A percentile compares a stretch with the other conserved stretches of the same genome.
phyloP scores from a whole-genome alignment of 352 stramenopile species.

The Phytophthora cactorum region DNA sequence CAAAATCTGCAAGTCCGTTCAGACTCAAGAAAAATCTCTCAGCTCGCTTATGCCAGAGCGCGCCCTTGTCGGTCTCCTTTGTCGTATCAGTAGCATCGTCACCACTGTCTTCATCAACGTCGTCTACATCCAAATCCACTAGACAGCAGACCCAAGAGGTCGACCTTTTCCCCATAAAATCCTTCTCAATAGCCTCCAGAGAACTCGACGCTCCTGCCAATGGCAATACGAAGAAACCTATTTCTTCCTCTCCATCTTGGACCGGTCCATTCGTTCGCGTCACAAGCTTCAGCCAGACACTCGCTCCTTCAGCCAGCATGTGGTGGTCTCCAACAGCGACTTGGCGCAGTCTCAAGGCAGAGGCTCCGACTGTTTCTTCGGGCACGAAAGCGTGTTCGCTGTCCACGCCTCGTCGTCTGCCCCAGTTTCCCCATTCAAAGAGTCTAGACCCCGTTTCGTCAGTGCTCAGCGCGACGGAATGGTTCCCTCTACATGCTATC shows the following conservation, averaged over 20 bases:
- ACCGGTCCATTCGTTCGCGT: conserved; percentile 14
- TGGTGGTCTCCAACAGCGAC: conserved; percentile 63
- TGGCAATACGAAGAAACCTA: conserved; percentile 34
- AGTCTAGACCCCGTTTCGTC: conserved; percentile 37
- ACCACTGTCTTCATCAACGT: conserved; percentile 44
- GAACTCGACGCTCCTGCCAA: conserved; percentile 32
- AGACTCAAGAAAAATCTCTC: conserved; percentile 23
- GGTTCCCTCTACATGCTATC: conserved; percentile 64
- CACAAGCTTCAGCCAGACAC: conserved; percentile 61
- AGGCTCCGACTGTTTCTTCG: conserved; percentile 34
- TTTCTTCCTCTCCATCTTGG: conserved; percentile 22
- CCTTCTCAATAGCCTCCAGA: conserved; percentile 29
- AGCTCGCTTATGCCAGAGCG: conserved; percentile 34
- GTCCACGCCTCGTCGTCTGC: conserved; percentile 55
- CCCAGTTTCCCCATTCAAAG: conserved; percentile 82
- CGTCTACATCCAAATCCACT: conserved; percentile 60
- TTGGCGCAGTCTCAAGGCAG: conserved; percentile 44
- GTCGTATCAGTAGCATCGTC: conserved; percentile 14
- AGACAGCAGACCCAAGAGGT: conserved; percentile 38
- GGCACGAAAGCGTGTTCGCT: conserved; percentile 66
- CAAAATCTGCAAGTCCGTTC: conserved; percentile 29
- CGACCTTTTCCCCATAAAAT: conserved; percentile 20
- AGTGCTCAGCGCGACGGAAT: conserved; percentile 55
- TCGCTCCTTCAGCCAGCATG: conserved; percentile 63
- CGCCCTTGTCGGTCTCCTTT: conserved; percentile 23